Base-by-base conservation (phyloP, 306 rosid species). In the Dryas octopetala region DNA sequence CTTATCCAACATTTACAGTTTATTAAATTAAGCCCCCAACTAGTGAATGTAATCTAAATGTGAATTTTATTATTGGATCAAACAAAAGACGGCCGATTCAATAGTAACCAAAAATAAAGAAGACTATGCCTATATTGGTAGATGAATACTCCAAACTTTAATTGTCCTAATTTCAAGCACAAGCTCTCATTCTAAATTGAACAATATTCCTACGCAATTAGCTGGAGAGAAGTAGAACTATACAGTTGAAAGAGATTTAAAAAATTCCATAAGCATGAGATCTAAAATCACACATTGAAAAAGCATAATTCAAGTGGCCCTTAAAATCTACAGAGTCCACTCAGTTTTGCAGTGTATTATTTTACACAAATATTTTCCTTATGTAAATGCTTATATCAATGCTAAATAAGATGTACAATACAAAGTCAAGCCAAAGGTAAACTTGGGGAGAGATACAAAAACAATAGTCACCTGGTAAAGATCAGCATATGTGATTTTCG, bases 401-500 rank as follows among this genome's bases (percentile, higher is more conserved):
- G 54, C 52, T 2, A 46, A 70, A 76, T 16, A 19, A 41, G 28
- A 67, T 9, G 45, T 47, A 47, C 11, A 9, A 53, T 15, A 0
- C 6, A 71, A 44, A 53, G 45, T 48, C 38, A 44, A 19, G 45
- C 57, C 38, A 44, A 19, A 28, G 46, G 23, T 48, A 3, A 19
- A 53, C 4, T 32, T 32, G 38, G 38, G 14, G 45, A 41, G 13
- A 76, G 53, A 19, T 40, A 32, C 12, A 40, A 68, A 65, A 41
- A 68, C 45, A 41, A 68, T 7, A 50, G 7, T 80, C 77, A 92
- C 98, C 96, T 93, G 98, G 84, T 86, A 91, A 26, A 93, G 82
- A 53, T 93, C 97, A 1, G 97, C 98, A 79, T 93, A 91, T 65
- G 97, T 84, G 85, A 91, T 62, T 48, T 69, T 86, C 2, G 89